phyloP scores from a whole-genome alignment of 2,329 filamentous ascomycete species.

The Colletotrichum sp. region DNA sequence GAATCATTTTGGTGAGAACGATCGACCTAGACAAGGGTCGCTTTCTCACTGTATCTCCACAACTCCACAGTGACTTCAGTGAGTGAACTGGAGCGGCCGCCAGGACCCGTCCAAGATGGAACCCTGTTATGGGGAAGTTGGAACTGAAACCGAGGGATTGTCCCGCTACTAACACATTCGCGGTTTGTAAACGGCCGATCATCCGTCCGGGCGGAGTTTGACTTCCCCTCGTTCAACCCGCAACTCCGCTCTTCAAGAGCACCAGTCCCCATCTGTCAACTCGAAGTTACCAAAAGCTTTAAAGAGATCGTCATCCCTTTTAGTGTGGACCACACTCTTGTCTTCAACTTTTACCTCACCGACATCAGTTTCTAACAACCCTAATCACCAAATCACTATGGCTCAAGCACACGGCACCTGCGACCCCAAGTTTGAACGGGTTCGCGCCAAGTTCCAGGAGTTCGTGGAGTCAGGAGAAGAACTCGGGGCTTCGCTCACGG shows the following conservation, averaged over 20 bases:
- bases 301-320: background rate
- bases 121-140: background rate
- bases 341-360: background rate
- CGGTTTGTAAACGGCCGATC: background rate
- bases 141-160: background rate
- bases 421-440: conserved; percentile 37
- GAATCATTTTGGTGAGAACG: background rate
- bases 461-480: conserved; percentile 42
- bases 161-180: background rate
- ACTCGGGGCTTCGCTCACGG: conserved; percentile 46
- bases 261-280: background rate
- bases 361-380: background rate
- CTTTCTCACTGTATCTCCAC: background rate
- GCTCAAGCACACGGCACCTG: conserved; percentile 36
- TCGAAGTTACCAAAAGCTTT: background rate
- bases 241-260: background rate
- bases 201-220: background rate
- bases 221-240: background rate
- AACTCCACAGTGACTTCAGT: background rate
- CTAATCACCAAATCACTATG: conserved; percentile 7
- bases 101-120: background rate
- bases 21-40: background rate
- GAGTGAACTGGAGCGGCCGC: background rate
- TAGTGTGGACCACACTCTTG: background rate
- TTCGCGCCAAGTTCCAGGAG: conserved; percentile 37